These are phyloP conservation scores for Tremella yokohamensis DNA, from an alignment of 768 basidiomycete species.

Conservation along the genomic window DNA sequence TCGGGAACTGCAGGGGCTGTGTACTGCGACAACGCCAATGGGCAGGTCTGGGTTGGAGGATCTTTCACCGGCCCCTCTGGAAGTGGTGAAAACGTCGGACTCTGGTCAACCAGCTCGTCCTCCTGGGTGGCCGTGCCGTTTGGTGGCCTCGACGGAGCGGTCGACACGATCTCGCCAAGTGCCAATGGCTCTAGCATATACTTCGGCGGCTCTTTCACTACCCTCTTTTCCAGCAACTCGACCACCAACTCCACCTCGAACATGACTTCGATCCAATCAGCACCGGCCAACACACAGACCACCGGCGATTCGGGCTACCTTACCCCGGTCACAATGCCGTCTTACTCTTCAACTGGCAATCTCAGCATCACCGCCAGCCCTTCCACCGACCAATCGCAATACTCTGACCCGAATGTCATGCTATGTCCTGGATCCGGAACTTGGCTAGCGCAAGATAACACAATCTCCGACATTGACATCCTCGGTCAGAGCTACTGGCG, in stretches of 20 bases:
- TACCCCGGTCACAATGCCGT: constrained; percentile 64
- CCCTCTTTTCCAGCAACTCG: constrained; percentile 57
- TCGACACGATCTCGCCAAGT: constrained; percentile 72
- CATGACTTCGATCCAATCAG: constrained; percentile 80
- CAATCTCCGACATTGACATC: constrained; percentile 68
- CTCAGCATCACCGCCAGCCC: constrained; percentile 56
- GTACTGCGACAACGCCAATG: constrained; percentile 64
- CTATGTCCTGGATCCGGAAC: constrained; percentile 81
- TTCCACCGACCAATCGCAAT: constrained; percentile 34
- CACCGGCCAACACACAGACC: constrained; percentile 60
- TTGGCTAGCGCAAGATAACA: constrained; percentile 78
- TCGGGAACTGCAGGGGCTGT: constrained; percentile 70
- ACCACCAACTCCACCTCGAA: constrained; percentile 58
- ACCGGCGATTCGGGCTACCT: constrained; percentile 85
- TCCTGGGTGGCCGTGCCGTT: constrained; percentile 78
- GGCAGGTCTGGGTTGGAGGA: constrained; percentile 50
- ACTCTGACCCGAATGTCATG: constrained; percentile 51
- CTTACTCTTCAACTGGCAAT: constrained; percentile 62
- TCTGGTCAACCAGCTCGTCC: constrained; percentile 39
- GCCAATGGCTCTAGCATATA: constrained; percentile 69
- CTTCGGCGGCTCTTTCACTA: constrained; percentile 83
- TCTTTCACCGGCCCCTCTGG: constrained; percentile 31
- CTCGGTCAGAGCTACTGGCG: constrained; percentile 69
- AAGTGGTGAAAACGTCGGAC: constrained; percentile 45
- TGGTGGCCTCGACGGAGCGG: constrained; percentile 71